A percentile compares a stretch with the other conserved stretches of the same genome.
Evolutionary conservation across 1,139 yeast species (phyloP).

Genomic region (Debaryomyces sp.): DNA sequence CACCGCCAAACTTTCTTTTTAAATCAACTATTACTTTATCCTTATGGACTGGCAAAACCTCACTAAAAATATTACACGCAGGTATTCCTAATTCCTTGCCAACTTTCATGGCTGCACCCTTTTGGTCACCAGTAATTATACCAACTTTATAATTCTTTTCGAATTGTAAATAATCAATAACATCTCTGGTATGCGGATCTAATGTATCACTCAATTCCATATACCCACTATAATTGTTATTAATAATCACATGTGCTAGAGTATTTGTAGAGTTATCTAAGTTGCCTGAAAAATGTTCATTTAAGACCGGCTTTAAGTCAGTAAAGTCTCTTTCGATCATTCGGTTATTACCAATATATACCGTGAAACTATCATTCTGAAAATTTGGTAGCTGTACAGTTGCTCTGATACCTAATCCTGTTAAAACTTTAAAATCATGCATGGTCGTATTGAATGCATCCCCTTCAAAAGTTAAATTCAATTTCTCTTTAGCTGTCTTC

Average conservation of each 20-base stretch:
- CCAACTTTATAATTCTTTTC: conserved; percentile 67
- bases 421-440: conserved; percentile 49
- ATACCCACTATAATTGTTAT: conserved; percentile 62
- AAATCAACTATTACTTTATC: conserved; percentile 65
- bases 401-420: conserved; percentile 77
- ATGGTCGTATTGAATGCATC: conserved; percentile 34
- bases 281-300: conserved; percentile 13
- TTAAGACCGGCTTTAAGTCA: conserved; percentile 9
- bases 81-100: conserved; percentile 74
- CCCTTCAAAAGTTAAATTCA: conserved; percentile 35
- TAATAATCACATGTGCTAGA: conserved; percentile 48
- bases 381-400: conserved; percentile 26
- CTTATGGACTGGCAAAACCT: conserved; percentile 77
- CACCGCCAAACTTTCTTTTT: conserved; percentile 45
- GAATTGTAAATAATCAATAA: conserved; percentile 55
- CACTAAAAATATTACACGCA: conserved; percentile 67
- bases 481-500: conserved; percentile 27
- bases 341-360: conserved; percentile 61
- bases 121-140: conserved; percentile 88
- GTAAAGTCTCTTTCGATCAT: conserved; percentile 36
- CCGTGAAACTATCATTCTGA: conserved; percentile 22
- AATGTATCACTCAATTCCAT: conserved; percentile 71
- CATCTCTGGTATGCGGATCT: conserved; percentile 64
- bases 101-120: conserved; percentile 61
- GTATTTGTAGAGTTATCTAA: conserved; percentile 28